Evolutionary conservation across 1,284 basidiomycete species (phyloP), one percentile per base, ranked within the genome.

Genomic region (Schizophyllum amplum): DNA sequence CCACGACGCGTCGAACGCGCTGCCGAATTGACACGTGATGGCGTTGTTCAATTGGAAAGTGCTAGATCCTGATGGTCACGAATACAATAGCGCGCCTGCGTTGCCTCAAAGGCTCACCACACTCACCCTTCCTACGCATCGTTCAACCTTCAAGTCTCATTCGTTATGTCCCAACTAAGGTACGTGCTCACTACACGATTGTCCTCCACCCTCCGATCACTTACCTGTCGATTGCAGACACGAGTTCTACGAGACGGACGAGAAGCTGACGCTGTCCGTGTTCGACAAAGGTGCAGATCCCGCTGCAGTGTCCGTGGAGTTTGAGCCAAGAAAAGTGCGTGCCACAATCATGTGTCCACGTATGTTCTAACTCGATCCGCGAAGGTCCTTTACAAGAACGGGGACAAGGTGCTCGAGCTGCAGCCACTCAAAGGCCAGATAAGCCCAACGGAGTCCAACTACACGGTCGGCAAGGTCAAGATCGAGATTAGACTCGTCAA

Each of bases 171-270:
- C 27, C 5, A 5, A 13, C 27, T 13, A 13, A 33, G 27, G 27
- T 13, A 13, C 27, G 27, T 33, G n/a, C n/a, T n/a, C n/a, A n/a
- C n/a, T n/a, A n/a, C 27, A 13, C 27, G 6, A 33, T 13, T 13
- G 27, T 33, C 27, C 6, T 33, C 27, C 27, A 33, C 27, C 13
- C 27, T 6, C 13, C 27, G 27, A 33, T 33, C 27, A 33, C 27
- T 33, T 13, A 33, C 13, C 27, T 6, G 27, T 13, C n/a, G n/a
- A 33, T 33, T 33, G 27, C 51, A 93, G 92, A 69, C 83, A 94
- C 73, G 91, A 93, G 69, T 94, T 89, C 71, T 94, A 94, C 71
- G 92, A 94, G 71, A 87, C 85, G 1, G 87, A 92, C 60, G 83
- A 89, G 56, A 78, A 72, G 60, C 68, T 94, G 57, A 90, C 78